Conservation (phyloP, 768 basidiomycete genomes). For the Suillus luteus region DNA sequence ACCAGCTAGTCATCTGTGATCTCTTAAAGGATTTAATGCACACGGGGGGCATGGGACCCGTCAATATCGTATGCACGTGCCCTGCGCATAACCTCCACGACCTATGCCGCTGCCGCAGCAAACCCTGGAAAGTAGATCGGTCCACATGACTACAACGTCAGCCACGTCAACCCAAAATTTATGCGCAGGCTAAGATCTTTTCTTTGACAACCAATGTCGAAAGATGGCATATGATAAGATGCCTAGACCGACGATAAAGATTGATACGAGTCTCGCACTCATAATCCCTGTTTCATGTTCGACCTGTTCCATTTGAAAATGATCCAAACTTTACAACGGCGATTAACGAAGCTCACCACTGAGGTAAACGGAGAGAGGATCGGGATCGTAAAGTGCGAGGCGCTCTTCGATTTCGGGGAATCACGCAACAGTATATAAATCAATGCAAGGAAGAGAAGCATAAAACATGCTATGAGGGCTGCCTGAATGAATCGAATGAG, state of each 20-base stretch:
- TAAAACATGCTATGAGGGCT: constrained; percentile 21
- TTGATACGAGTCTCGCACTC: constrained; percentile 46
- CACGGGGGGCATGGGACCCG: neutral
- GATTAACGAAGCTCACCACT: constrained; percentile 47
- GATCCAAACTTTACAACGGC: neutral
- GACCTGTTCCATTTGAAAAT: constrained; percentile 43
- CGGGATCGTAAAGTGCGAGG: constrained; percentile 75
- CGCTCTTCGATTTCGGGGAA: constrained; percentile 20
- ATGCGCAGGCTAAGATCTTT: neutral
- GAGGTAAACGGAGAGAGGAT: constrained; percentile 79
- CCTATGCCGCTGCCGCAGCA: no score
- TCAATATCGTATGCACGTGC: neutral
- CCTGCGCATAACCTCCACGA: neutral
- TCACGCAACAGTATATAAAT: constrained; percentile 10
- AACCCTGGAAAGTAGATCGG: neutral
- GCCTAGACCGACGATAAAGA: constrained; percentile 43
- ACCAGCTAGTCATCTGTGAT: neutral
- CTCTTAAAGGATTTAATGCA: neutral
- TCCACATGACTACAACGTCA: constrained; percentile 11
- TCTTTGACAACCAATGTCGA: constrained; percentile 38
- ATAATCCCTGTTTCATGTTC: constrained; percentile 72
- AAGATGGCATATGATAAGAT: constrained; percentile 44
- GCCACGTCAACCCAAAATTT: neutral
- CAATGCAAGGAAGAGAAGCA: constrained; percentile 23
- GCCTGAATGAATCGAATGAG: constrained; percentile 19